phyloP scores from a whole-genome alignment of 345 rosid genomes.

The Citrus medica region DNA sequence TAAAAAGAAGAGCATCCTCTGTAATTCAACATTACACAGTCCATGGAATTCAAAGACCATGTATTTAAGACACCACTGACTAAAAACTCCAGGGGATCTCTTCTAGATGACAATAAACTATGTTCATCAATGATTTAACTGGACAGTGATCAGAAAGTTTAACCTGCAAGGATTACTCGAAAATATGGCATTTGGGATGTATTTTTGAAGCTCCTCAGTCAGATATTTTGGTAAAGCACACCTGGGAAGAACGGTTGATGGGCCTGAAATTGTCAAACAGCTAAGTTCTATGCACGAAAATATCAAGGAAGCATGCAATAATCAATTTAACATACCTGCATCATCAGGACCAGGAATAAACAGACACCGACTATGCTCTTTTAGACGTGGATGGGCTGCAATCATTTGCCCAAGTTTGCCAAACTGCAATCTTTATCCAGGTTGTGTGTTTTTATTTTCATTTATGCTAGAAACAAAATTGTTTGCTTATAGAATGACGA shows the following conservation, averaged over 20 bases:
- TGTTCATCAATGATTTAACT: not conserved
- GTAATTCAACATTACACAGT: not conserved
- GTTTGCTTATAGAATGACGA: not conserved
- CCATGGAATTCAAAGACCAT: constrained; percentile 1
- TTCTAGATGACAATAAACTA: not conserved
- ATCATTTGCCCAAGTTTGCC: constrained; percentile 82
- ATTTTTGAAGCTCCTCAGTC: constrained; percentile 65
- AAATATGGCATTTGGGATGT: constrained; percentile 78
- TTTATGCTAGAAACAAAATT: not conserved
- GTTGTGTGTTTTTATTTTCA: not conserved
- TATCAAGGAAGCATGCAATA: not conserved
- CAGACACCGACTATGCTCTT: constrained; percentile 70
- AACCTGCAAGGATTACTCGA: constrained; percentile 97
- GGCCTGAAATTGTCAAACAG: constrained; percentile 53
- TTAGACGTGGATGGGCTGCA: constrained; percentile 69
- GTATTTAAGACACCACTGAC: not conserved
- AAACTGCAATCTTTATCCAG: constrained; percentile 53
- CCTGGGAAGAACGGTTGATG: constrained; percentile 79
- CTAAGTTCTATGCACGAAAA: not conserved
- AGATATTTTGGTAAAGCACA: constrained; percentile 74
- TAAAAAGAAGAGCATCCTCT: not conserved
- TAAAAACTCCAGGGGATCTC: not conserved
- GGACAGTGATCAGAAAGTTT: constrained; percentile 9
- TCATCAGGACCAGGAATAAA: constrained; percentile 95
- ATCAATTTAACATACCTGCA: constrained; percentile 51